These are phyloP conservation scores for Effrenium voratum DNA, from an alignment of 73 alveolate species.

Conservation along the genomic window DNA sequence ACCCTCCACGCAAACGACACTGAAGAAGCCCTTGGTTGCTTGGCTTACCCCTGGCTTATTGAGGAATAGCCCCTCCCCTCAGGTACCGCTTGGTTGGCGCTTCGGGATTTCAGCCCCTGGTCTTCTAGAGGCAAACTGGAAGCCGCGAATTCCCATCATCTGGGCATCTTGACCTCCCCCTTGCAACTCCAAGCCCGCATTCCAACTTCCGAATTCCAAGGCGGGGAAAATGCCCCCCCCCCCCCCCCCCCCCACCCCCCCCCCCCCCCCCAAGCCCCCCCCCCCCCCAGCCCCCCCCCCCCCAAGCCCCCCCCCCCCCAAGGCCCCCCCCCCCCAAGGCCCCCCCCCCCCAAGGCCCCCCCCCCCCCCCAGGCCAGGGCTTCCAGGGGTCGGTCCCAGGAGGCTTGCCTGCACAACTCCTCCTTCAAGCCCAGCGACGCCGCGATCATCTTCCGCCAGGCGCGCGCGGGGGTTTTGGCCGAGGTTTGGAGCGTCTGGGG, in stretches of 20 bases:
- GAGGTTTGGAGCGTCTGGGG: too few relatives aligned
- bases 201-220: not conserved
- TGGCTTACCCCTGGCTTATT: not conserved
- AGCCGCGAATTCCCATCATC: not conserved
- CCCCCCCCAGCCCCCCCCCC: not conserved
- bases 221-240: not conserved
- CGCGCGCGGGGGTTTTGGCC: not conserved
- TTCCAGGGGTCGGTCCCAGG: not conserved
- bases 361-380: not conserved
- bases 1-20: not conserved
- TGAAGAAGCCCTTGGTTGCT: not conserved
- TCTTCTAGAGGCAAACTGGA: not conserved
- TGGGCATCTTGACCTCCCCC: not conserved
- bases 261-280: not conserved
- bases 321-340: not conserved
- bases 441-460: conserved; percentile 67
- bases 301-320: not conserved
- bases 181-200: not conserved
- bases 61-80: not conserved
- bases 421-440: conserved; percentile 53
- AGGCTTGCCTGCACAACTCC: conserved; percentile 44
- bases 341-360: not conserved
- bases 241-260: not conserved
- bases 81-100: not conserved
- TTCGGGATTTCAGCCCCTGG: not conserved